Evolutionary conservation across 2,329 filamentous ascomycete species (phyloP).

Genomic region (Aspergillus oerlinghausenensis): DNA sequence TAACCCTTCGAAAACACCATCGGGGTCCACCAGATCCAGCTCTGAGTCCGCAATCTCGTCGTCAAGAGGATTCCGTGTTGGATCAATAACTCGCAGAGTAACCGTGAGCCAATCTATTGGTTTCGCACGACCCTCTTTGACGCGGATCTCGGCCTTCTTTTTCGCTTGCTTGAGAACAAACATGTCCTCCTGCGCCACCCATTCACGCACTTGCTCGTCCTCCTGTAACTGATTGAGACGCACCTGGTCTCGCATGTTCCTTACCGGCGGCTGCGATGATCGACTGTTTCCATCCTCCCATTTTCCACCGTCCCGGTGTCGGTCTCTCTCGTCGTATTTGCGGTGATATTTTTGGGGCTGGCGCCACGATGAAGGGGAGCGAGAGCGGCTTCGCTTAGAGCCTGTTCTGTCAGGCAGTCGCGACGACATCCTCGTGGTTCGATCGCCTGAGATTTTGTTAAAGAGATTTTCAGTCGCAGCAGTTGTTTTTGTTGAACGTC

Average conservation of each 20-base stretch:
- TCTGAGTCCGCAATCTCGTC: slow-evolving; percentile 77
- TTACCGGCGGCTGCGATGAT: slow-evolving; percentile 18
- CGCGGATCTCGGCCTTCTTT: slow-evolving; percentile 93
- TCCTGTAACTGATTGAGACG: slow-evolving; percentile 57
- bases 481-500: slow-evolving; percentile 5
- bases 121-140: slow-evolving; percentile 83
- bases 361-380: slow-evolving; percentile 38
- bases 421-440: slow-evolving; percentile 25
- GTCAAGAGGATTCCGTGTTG: slow-evolving; percentile 71
- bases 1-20: slow-evolving; percentile 72
- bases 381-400: slow-evolving; percentile 39
- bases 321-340: slow-evolving; percentile 28
- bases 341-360: slow-evolving; percentile 35
- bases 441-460: background rate
- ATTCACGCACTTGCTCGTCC: slow-evolving; percentile 73
- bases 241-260: slow-evolving; percentile 42
- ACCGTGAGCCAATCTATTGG: slow-evolving; percentile 93
- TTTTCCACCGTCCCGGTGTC: slow-evolving; percentile 20
- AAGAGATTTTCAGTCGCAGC: background rate
- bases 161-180: slow-evolving; percentile 97
- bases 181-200: slow-evolving; percentile 90
- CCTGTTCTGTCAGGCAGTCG: slow-evolving; percentile 29
- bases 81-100: slow-evolving; percentile 81
- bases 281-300: slow-evolving; percentile 21
- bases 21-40: slow-evolving; percentile 73